Percentiles rank a stretch among this genome's conserved stretches.
Evolutionary conservation across 805 yeast genomes (phyloP).

Genomic region (Sugiyamaella lignohabitans): DNA sequence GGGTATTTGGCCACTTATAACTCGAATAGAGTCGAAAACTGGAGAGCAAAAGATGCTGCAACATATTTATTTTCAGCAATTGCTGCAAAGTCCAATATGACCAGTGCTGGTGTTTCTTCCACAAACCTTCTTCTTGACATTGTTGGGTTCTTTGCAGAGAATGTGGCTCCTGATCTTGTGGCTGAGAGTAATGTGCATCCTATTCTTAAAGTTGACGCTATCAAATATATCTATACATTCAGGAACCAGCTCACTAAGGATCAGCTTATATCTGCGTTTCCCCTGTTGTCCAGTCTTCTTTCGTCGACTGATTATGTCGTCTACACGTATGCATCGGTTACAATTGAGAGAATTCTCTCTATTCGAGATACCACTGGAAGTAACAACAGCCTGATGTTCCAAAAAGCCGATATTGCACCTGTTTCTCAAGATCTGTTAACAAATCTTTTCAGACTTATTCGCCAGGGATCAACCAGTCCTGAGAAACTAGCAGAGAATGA

Average conservation of each 20-base stretch:
- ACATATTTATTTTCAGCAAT: slow-evolving; percentile 78
- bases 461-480: slow-evolving; percentile 49
- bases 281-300: slow-evolving; percentile 67
- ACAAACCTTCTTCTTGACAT: slow-evolving; percentile 82
- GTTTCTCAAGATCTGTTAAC: slow-evolving; percentile 55
- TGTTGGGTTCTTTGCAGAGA: slow-evolving; percentile 71
- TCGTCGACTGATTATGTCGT: slow-evolving; percentile 61
- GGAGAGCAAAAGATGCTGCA: slow-evolving; percentile 87
- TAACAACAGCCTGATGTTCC: slow-evolving; percentile 47
- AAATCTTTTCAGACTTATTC: slow-evolving; percentile 60
- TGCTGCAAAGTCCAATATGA: slow-evolving; percentile 87
- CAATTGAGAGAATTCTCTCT: slow-evolving; percentile 81
- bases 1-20: slow-evolving; percentile 52
- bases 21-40: slow-evolving; percentile 42
- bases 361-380: slow-evolving; percentile 58
- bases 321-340: slow-evolving; percentile 87
- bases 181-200: slow-evolving; percentile 48
- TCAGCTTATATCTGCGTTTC: slow-evolving; percentile 73
- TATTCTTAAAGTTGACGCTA: slow-evolving; percentile 84
- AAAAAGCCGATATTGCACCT: slow-evolving; percentile 63
- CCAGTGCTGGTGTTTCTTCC: slow-evolving; percentile 79
- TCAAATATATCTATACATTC: slow-evolving; percentile 81
- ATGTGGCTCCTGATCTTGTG: slow-evolving; percentile 79
- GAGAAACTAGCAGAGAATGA: slow-evolving; percentile 94
- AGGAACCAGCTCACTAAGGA: slow-evolving; percentile 88